Evolutionary conservation across 2,329 filamentous ascomycete species (phyloP).

Genomic region (Arthrobotrys musiformis): DNA sequence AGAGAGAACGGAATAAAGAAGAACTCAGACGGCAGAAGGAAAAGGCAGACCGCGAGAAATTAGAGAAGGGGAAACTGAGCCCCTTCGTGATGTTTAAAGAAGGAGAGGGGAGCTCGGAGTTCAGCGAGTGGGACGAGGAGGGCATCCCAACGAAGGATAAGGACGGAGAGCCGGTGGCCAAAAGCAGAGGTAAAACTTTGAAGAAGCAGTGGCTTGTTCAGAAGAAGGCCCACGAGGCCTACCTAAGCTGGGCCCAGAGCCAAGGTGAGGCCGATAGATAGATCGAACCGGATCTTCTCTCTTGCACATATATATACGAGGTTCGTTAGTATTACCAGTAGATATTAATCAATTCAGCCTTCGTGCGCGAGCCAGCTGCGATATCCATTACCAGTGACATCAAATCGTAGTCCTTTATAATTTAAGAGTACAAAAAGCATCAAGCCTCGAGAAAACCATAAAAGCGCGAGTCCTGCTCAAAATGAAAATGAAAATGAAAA

Average conservation of each 20-base stretch:
- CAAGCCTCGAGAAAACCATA: too few species aligned
- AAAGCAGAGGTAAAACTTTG: constrained; percentile 81
- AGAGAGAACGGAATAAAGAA: constrained; percentile 70
- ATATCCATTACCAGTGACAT: neutral
- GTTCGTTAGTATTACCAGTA: neutral
- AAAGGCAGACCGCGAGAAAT: constrained; percentile 65
- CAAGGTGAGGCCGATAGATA: constrained; percentile 49
- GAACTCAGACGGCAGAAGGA: constrained; percentile 61
- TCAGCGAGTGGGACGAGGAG: constrained; percentile 81
- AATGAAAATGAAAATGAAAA: too few species aligned
- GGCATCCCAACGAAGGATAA: constrained; percentile 81
- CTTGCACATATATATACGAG: neutral
- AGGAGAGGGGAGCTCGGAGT: constrained; percentile 67
- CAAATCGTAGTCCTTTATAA: neutral
- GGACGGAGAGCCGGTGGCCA: constrained; percentile 81
- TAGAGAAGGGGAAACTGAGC: constrained; percentile 70
- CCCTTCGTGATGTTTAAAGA: constrained; percentile 67
- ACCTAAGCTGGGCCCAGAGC: constrained; percentile 40
- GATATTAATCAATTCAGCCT: neutral
- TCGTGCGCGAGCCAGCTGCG: neutral
- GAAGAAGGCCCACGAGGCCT: constrained; percentile 83
- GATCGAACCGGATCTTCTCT: neutral
- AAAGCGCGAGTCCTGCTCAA: neutral
- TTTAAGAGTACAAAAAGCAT: neutral
- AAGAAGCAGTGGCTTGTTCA: constrained; percentile 91